Evolutionary conservation across 345 rosid species (phyloP).

Genomic region (Linum usitatissimum): DNA sequence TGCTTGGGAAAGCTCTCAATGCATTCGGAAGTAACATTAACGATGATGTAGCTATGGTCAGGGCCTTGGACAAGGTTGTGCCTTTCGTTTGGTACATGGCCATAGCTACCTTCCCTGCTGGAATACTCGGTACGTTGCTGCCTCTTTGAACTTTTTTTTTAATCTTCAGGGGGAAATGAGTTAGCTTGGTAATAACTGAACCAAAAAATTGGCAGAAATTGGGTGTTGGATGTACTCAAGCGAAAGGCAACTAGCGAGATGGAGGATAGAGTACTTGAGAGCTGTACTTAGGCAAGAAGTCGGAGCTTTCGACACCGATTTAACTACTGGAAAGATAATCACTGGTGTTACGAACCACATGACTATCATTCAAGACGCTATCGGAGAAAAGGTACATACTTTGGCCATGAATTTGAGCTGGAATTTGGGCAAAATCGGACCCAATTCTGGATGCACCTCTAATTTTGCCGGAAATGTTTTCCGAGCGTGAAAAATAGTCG

Average conservation of each 20-base stretch:
- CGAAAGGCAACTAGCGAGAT: conserved; percentile 40
- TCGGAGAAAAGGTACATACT: conserved; percentile 47
- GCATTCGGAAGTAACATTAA: conserved; percentile 36
- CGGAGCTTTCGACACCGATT: conserved; percentile 53
- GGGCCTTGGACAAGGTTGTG: conserved; percentile 34
- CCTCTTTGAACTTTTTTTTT: background rate
- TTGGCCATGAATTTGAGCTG: no score
- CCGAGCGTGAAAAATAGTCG: no score
- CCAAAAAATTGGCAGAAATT: conserved; percentile 28
- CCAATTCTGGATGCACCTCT: no score
- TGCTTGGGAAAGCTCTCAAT: conserved; percentile 50
- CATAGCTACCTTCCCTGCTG: conserved; percentile 59
- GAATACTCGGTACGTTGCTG: conserved; percentile 52
- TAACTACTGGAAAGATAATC: conserved; percentile 42
- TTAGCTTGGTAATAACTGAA: background rate
- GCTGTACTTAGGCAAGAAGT: conserved; percentile 49
- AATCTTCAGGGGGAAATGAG: background rate
- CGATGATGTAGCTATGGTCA: conserved; percentile 24
- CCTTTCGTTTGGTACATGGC: conserved; percentile 70
- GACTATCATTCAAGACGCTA: conserved; percentile 53
- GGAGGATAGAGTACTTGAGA: conserved; percentile 34
- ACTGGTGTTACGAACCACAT: conserved; percentile 44
- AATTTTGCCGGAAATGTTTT: no score
- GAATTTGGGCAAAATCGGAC: no score
- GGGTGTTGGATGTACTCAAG: conserved; percentile 67